Base-by-base conservation (phyloP, 345 rosid species). In the Salix suchowensis region DNA sequence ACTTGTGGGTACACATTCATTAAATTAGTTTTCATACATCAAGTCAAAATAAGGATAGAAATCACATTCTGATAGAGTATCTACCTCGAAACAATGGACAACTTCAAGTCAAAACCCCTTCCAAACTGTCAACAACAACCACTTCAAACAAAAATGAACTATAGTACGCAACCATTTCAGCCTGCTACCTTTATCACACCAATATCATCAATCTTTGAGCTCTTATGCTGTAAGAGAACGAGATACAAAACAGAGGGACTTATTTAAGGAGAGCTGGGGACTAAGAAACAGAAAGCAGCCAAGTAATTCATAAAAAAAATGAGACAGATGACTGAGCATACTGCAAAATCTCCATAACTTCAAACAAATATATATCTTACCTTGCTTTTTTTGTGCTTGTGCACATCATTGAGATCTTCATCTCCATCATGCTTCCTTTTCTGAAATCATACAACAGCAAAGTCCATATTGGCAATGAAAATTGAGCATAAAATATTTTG, bases 401-500 rank as follows among this genome's bases (percentile, higher is more conserved):
- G 94, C 79, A 85, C 79, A 58, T 92, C 98, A 83, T 85, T 96
- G 13, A 89, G 82, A 86, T 93, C 94, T 85, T 96, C 99, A 48
- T 92, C 98, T 54, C 96, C 98, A 70, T 87, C 96, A 60, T 92
- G 99, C 87, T 92, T 96, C 87, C 99, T 87, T 91, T 93, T 96
- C 99, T 96, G 92, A 82, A 84, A 78, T 73, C 34, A 78, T 66
- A 73, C 61, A 79, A 52, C 39, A 68, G 10, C 32, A 74, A 76
- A n/a, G 72, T 48, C 77, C 37, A 73, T n/a, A 61, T 28, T 36
- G 13, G 66, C 65, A 58, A 58, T n/a, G 26, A 24, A 24, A 28
- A n/a, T 10, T 58, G 64, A 58, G 28, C 28, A 28, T 14, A 68
- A 26, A 2, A 54, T 7, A 28, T 42, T 39, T 36, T 28, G 16